phyloP scores from a whole-genome alignment of 2,329 filamentous ascomycete species.

The Aspergillus nomiae region DNA sequence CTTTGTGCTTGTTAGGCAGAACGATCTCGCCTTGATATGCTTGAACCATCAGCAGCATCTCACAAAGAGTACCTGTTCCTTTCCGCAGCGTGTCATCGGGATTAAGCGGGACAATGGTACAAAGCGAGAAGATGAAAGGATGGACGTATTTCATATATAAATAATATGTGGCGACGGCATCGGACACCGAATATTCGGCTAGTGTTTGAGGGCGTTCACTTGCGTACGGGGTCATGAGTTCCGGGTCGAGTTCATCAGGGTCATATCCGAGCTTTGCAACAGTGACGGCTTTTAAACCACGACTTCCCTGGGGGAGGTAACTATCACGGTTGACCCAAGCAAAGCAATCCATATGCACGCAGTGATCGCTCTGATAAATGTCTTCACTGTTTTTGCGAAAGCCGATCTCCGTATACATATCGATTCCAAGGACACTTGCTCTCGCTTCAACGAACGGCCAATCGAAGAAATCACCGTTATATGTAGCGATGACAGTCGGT shows the following conservation, averaged over 20 bases:
- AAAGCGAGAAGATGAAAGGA: constrained; percentile 97
- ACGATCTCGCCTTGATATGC: constrained; percentile 91
- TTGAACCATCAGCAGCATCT: constrained; percentile 99
- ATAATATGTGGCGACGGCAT: constrained; percentile 98
- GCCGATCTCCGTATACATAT: constrained; percentile 98
- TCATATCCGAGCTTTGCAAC: constrained; percentile 98
- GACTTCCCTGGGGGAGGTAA: constrained; percentile 94
- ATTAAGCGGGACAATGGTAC: constrained; percentile 90
- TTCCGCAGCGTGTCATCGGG: constrained; percentile 93
- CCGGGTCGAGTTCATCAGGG: constrained; percentile 94
- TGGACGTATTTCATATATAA: constrained; percentile 99
- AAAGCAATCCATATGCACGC: constrained; percentile 98
- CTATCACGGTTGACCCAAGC: constrained; percentile 99
- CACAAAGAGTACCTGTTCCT: constrained; percentile 96
- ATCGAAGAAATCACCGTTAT: constrained; percentile 99
- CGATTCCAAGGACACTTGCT: constrained; percentile 90
- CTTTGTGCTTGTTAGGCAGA: constrained; percentile 91
- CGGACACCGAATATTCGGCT: constrained; percentile 97
- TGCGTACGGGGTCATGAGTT: constrained; percentile 91
- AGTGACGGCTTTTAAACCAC: constrained; percentile 95
- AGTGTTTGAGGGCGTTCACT: constrained; percentile 88
- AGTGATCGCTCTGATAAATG: constrained; percentile 93
- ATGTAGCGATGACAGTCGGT: constrained; percentile 97
- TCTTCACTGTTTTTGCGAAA: constrained; percentile 95
- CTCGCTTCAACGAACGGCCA: constrained; percentile 97